Percentiles rank a stretch among this genome's conserved stretches.
phyloP scores from a whole-genome alignment of 306 rosid species.

The Corylus americana region DNA sequence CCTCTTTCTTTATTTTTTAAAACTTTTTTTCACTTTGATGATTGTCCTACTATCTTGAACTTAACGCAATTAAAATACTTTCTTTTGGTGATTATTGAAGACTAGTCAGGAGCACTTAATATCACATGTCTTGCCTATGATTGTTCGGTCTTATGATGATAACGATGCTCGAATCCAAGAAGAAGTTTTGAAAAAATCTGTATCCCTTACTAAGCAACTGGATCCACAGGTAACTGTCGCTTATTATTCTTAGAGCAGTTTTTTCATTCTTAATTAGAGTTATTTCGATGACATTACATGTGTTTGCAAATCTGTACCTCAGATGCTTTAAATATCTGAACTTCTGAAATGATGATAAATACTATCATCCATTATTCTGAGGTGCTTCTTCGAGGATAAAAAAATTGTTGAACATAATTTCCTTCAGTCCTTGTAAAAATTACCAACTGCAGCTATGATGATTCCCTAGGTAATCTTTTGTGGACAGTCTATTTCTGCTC shows the following conservation, averaged over 20 bases:
- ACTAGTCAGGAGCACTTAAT: slow-evolving; percentile 79
- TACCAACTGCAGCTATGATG: no score
- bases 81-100: slow-evolving; percentile 45
- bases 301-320: background rate
- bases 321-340: background rate
- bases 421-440: no score
- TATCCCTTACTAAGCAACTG: slow-evolving; percentile 73
- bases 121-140: slow-evolving; percentile 88
- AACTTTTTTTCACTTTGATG: background rate
- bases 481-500: no score
- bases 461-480: no score
- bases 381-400: background rate
- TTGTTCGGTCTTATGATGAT: slow-evolving; percentile 91
- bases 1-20: background rate
- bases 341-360: background rate
- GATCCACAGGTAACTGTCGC: slow-evolving; percentile 73
- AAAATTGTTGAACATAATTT: no score
- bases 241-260: slow-evolving; percentile 7
- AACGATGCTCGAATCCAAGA: slow-evolving; percentile 93
- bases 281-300: background rate
- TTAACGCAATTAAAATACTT: background rate
- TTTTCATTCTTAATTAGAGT: background rate
- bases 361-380: background rate
- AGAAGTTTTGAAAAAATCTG: slow-evolving; percentile 86
- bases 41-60: background rate